These are phyloP conservation scores for Xylariales sp. DNA, from an alignment of 2,329 filamentous ascomycete species.

Conservation along the genomic window DNA sequence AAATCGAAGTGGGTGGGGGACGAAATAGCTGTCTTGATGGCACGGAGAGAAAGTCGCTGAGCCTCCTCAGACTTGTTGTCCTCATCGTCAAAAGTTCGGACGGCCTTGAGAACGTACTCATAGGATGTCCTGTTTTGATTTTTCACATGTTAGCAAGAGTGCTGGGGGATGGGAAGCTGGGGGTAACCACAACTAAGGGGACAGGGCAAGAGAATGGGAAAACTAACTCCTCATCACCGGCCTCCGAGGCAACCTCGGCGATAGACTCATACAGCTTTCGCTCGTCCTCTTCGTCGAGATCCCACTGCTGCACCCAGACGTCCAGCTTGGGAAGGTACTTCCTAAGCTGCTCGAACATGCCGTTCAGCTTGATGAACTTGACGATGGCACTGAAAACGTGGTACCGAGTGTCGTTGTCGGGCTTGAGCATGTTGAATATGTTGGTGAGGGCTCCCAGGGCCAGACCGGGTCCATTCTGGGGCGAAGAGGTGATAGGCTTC, in stretches of 20 bases:
- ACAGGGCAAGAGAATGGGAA: background rate
- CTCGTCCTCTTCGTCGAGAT: slow-evolving; percentile 74
- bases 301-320: slow-evolving; percentile 79
- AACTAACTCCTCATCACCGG: slow-evolving; percentile 70
- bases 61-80: slow-evolving; percentile 56
- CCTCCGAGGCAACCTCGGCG: slow-evolving; percentile 73
- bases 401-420: slow-evolving; percentile 74
- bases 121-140: slow-evolving; percentile 50
- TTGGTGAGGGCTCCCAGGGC: slow-evolving; percentile 89
- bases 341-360: slow-evolving; percentile 78
- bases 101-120: slow-evolving; percentile 60
- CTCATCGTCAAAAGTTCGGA: slow-evolving; percentile 56
- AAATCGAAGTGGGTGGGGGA: slow-evolving; percentile 62
- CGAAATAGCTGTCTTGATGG: slow-evolving; percentile 49
- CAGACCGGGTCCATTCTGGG: slow-evolving; percentile 77
- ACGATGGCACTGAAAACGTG: slow-evolving; percentile 89
- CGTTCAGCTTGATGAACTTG: slow-evolving; percentile 70
- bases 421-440: slow-evolving; percentile 88
- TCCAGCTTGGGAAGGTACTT: slow-evolving; percentile 80
- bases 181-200: too few relatives aligned
- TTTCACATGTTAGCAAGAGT: background rate
- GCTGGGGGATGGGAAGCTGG: background rate
- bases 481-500: slow-evolving; percentile 81
- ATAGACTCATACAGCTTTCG: slow-evolving; percentile 82
- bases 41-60: slow-evolving; percentile 54